phyloP scores from a whole-genome alignment of 2,329 filamentous ascomycete genomes.

The Didymella lethalis region DNA sequence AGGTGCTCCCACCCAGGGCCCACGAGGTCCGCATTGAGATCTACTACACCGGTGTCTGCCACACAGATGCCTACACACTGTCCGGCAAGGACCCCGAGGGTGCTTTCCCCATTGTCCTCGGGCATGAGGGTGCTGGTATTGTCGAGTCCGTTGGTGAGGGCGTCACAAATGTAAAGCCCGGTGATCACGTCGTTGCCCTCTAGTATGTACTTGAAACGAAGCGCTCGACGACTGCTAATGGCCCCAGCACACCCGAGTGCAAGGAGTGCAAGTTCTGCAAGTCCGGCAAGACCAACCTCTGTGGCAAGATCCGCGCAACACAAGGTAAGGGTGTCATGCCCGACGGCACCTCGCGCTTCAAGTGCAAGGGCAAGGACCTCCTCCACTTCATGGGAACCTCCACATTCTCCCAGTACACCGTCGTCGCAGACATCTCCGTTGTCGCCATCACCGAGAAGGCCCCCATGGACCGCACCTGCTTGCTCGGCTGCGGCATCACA shows the following conservation, averaged over 20 bases:
- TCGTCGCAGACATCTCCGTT: conserved; percentile 97
- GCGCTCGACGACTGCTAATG: conserved; percentile 28
- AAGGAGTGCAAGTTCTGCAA: conserved; percentile 99
- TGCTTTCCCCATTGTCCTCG: conserved; percentile 55
- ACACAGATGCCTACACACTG: conserved; percentile 78
- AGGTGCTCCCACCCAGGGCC: conserved; percentile 86
- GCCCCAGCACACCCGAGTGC: conserved; percentile 87
- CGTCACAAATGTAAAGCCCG: conserved; percentile 91
- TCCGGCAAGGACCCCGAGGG: conserved; percentile 92
- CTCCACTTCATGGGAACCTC: conserved; percentile 99
- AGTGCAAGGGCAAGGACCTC: conserved; percentile 91
- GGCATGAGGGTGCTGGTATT: conserved; percentile 54
- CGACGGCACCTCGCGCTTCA: conserved; percentile 94
- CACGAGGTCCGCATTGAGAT: conserved; percentile 97
- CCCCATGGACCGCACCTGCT: conserved; percentile 93
- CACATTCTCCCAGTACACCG: conserved; percentile 98
- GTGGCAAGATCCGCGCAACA: conserved; percentile 97
- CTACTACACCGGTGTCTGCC: conserved; percentile 97
- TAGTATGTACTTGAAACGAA: conserved; percentile 46
- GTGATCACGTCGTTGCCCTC: conserved; percentile 76
- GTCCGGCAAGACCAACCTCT: conserved; percentile 98
- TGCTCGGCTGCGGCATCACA: conserved; percentile 97
- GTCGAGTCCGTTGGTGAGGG: conserved; percentile 77
- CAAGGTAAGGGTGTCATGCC: conserved; percentile 98
- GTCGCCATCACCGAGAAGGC: conserved; percentile 91